phyloP scores from a whole-genome alignment of 2,329 filamentous ascomycete species.

The Colletotrichum coccodes region DNA sequence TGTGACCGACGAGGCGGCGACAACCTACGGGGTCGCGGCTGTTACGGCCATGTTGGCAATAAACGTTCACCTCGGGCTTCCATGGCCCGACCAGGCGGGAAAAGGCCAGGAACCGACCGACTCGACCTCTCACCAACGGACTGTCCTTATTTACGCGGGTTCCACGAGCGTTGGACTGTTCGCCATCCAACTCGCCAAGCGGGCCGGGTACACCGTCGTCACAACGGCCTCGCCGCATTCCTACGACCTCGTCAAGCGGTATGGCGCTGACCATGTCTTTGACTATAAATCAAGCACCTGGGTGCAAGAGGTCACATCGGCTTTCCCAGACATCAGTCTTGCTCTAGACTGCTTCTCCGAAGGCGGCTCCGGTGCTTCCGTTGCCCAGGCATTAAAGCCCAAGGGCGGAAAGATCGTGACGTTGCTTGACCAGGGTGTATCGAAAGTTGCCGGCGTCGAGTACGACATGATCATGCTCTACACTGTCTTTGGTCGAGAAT shows the following conservation, averaged over 20 bases:
- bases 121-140: neutral
- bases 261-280: slow-evolving; percentile 57
- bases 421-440: slow-evolving; percentile 36
- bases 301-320: neutral
- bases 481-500: slow-evolving; percentile 37
- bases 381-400: slow-evolving; percentile 36
- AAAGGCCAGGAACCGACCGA: neutral
- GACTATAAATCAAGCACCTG: slow-evolving; percentile 49
- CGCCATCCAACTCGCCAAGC: slow-evolving; percentile 16
- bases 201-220: slow-evolving; percentile 16
- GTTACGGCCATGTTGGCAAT: slow-evolving; percentile 39
- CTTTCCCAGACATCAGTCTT: slow-evolving; percentile 38
- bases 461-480: slow-evolving; percentile 39
- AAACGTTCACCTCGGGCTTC: slow-evolving; percentile 37
- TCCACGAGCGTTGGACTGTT: slow-evolving; percentile 34
- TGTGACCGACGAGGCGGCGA: slow-evolving; percentile 35
- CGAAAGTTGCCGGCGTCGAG: slow-evolving; percentile 34
- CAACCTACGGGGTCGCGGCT: slow-evolving; percentile 42
- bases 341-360: slow-evolving; percentile 45
- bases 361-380: slow-evolving; percentile 39
- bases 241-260: slow-evolving; percentile 47
- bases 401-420: slow-evolving; percentile 42
- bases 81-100: slow-evolving; percentile 25
- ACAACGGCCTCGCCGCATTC: slow-evolving; percentile 40
- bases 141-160: slow-evolving; percentile 39